A percentile compares a stretch with the other conserved stretches of the same genome.
Conservation (phyloP, 306 rosid species). For the Lagenaria siceraria region DNA sequence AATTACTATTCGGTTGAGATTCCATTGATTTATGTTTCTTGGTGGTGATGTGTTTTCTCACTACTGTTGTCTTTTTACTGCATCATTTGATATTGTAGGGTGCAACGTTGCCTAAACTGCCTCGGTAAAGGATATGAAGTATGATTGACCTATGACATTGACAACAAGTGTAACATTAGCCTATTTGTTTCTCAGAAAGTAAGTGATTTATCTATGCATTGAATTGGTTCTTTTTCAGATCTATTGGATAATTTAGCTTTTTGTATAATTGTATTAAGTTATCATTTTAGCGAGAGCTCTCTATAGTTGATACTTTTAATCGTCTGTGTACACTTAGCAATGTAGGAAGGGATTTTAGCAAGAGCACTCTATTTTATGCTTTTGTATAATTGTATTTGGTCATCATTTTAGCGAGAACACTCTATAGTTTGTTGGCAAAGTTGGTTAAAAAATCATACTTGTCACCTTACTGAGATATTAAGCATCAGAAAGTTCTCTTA, state of each 20-base stretch:
- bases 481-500: not conserved
- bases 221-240: not conserved
- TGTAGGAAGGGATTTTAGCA: not conserved
- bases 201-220: not conserved
- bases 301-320: not conserved
- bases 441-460: not conserved
- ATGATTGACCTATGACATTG: conserved; percentile 21
- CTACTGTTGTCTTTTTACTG: not conserved
- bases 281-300: not conserved
- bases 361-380: too few species aligned
- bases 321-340: not conserved
- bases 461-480: not conserved
- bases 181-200: not conserved
- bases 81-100: conserved; percentile 37
- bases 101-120: conserved; percentile 78
- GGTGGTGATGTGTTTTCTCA: conserved; percentile 1
- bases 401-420: too few species aligned
- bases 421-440: too few species aligned
- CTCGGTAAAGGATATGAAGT: conserved; percentile 67
- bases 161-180: not conserved
- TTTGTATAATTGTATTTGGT: too few species aligned
- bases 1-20: too few species aligned
- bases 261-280: not conserved
- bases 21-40: not conserved
- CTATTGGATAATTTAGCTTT: not conserved